These are phyloP conservation scores for Silene coronaria DNA, from an alignment of 179 eudicot species.

Conservation along the genomic window DNA sequence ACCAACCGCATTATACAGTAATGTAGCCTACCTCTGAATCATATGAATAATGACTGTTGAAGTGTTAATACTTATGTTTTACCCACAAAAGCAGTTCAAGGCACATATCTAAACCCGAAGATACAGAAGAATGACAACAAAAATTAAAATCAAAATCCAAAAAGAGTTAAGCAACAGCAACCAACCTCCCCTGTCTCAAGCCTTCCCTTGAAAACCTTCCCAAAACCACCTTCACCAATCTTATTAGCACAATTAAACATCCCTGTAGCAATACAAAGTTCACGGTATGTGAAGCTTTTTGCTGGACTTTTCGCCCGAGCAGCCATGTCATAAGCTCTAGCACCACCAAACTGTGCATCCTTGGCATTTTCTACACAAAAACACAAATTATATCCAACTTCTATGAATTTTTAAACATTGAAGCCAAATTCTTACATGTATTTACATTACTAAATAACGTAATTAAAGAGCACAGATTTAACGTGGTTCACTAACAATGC, in stretches of 20 bases:
- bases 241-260: constrained; percentile 53
- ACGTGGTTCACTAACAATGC: no score
- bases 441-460: neutral
- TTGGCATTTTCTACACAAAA: constrained; percentile 30
- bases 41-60: neutral
- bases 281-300: constrained; percentile 50
- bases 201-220: constrained; percentile 83
- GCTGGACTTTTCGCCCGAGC: constrained; percentile 34
- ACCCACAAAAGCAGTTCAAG: neutral
- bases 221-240: constrained; percentile 92
- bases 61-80: neutral
- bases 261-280: constrained; percentile 64
- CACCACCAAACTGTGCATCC: constrained; percentile 21
- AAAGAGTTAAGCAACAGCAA: neutral
- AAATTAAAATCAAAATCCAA: constrained; percentile 3
- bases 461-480: no score
- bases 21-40: neutral
- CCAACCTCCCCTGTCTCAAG: constrained; percentile 47
- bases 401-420: neutral
- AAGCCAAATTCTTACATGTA: neutral
- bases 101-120: neutral
- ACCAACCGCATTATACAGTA: no score
- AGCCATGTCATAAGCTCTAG: constrained; percentile 22
- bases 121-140: neutral
- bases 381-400: constrained; percentile 8